These are phyloP conservation scores for Torulaspora pretoriensis DNA, from an alignment of 1,139 yeast genomes.

Conservation along the genomic window DNA sequence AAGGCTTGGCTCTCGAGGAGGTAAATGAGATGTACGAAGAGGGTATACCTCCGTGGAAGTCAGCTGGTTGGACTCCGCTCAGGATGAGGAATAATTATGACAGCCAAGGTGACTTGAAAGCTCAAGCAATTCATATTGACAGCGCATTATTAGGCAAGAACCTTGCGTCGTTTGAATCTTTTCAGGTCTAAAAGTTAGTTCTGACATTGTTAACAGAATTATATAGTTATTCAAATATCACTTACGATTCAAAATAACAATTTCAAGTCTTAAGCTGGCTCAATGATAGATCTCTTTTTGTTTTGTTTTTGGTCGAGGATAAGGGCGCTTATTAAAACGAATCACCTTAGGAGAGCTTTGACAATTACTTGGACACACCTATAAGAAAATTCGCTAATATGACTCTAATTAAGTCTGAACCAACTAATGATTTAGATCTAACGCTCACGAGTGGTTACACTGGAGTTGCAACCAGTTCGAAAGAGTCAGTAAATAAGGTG, in stretches of 20 bases:
- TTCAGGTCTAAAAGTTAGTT: background rate
- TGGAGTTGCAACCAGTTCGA: background rate
- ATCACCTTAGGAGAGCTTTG: too few species aligned
- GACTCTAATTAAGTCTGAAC: constrained; percentile 15
- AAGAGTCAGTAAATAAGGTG: background rate
- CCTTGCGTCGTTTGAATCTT: background rate
- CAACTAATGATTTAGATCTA: constrained; percentile 1
- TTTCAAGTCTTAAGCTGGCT: too few species aligned
- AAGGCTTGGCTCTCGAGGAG: constrained; percentile 7
- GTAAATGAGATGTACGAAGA: constrained; percentile 8
- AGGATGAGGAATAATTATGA: background rate
- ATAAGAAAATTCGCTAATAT: background rate
- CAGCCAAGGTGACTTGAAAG: background rate
- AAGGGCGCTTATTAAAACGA: too few species aligned
- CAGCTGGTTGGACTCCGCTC: constrained; percentile 2
- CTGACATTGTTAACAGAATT: too few species aligned
- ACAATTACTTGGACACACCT: background rate
- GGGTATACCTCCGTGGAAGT: constrained; percentile 8
- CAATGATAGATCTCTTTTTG: too few species aligned
- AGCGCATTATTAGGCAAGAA: constrained; percentile 1
- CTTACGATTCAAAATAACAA: too few species aligned
- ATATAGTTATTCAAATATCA: too few species aligned
- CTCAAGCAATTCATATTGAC: background rate
- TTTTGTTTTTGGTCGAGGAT: too few species aligned
- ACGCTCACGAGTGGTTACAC: background rate